Base-by-base conservation (phyloP, 768 basidiomycete genomes). In the Leccinum obscurum region DNA sequence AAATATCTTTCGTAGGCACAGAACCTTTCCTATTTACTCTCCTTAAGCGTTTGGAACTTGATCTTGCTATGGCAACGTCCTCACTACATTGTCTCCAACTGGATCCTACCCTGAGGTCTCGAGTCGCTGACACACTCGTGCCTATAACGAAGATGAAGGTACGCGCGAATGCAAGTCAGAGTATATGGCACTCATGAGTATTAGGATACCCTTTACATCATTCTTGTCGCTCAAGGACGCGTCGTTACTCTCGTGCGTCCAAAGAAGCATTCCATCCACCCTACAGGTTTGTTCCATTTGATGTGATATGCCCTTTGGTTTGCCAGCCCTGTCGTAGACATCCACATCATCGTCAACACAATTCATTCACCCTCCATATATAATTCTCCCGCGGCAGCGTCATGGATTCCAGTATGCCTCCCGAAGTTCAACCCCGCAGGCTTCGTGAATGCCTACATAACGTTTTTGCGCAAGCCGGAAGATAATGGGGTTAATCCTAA, bases 381-480 rank as follows among this genome's bases (percentile, higher is more conserved):
- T 60, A 90, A 87, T 70, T 90, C 88, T 2, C 86, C 88, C 9
- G 89, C 88, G 6, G 80, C 93, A 7, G 90, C 95, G 14, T 89
- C 90, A 6, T 99, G 95, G 93, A 83, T 98, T 8, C 97, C 97
- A 3, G 84, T 99, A 52, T 98, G 97, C 72, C 83, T 99, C 3
- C 96, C 97, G 0, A 95, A 94, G 72, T 98, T 92, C 79, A 93
- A 98, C 68, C 80, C 92, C 0, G 77, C 86, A 5, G 89, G 89
- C 1, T 98, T 98, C 73, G 87, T 96, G 28, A 93, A 99, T 71
- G 90, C 93, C 13, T 97, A 95, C 67, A 83, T 98, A 48, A 83
- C 85, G 3, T 93, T 90, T 71, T 72, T 89, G 28, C 80, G 83
- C 48, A 82, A 78, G 61, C 70, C 72, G 52, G 71, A 76, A 10